Base-by-base conservation (phyloP, 805 yeast species). In the Groenewaldozyma salmanticensis region DNA sequence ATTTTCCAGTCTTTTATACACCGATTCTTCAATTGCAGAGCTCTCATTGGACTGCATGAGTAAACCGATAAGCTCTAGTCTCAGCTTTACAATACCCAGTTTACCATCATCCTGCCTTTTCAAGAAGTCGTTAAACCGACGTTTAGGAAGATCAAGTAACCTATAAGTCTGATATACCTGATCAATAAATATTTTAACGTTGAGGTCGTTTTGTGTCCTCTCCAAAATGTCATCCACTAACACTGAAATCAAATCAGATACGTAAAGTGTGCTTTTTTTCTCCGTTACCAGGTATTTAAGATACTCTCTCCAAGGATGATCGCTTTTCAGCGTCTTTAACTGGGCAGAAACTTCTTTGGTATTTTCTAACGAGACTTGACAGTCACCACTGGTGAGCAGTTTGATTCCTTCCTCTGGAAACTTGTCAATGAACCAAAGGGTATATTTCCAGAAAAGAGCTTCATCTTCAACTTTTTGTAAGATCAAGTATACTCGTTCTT, bases 361-460 rank as follows among this genome's bases (percentile, higher is more conserved):
- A 15, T 57, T 60, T n/a, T 56, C 59, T 37, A 57, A 57, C 17
- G 41, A 37, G 7, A 44, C 42, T 27, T 46, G 45, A 24, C 52
- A 35, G 5, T 47, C 38, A 16, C 49, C 46, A 37, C 52, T 51
- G 5, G 55, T 52, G 31, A 66, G 58, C 4, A 66, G 50, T 16
- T 45, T 42, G 3, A 66, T 45, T 1, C 66, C 68, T 3, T 45
- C 42, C 35, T 52, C 42, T 1, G 65, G 52, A 20, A 52, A 51
- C n/a, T 52, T 34, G 34, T 50, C 40, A 21, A 53, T 50, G 11
- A 64, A 49, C 62, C 68, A 59, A 22, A 59, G 35, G 0, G 65
- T 65, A 31, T 59, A 52, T 11, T 54, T 55, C 66, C 65, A 61
- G n/a, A 61, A 62, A n/a, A 61, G 39, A 5, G 52, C 54, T 31